Percentiles rank a stretch among this genome's conserved stretches.
phyloP scores from a whole-genome alignment of 78 protist species.

The Bodo saltans region DNA sequence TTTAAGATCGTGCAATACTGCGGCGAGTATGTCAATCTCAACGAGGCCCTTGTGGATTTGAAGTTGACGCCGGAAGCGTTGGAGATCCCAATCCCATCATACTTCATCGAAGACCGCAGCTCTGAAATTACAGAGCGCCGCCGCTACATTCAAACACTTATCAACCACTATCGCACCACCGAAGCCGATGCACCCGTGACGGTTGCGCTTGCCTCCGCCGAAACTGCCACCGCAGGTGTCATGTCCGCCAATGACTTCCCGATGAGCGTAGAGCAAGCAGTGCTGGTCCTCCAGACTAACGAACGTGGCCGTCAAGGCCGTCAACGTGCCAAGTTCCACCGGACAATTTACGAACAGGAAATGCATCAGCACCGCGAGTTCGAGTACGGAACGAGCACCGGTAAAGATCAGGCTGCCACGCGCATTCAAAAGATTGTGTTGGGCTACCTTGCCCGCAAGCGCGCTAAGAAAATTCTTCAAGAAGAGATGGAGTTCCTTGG shows the following conservation, averaged over 20 bases:
- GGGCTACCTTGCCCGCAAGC: slow-evolving; percentile 40
- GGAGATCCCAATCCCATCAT: slow-evolving; percentile 45
- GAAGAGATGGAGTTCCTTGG: slow-evolving; percentile 60
- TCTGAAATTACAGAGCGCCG: background rate
- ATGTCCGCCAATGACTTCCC: background rate
- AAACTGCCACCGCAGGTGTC: background rate
- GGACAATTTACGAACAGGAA: slow-evolving; percentile 28
- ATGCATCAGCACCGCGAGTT: slow-evolving; percentile 12
- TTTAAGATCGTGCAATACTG: background rate
- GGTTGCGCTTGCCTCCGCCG: background rate
- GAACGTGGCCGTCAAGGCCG: slow-evolving; percentile 64
- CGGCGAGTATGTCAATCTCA: slow-evolving; percentile 35
- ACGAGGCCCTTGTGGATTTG: slow-evolving; percentile 57
- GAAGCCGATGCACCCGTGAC: background rate
- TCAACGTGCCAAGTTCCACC: slow-evolving; percentile 39
- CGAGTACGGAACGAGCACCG: slow-evolving; percentile 14
- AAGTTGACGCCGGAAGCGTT: slow-evolving; percentile 51
- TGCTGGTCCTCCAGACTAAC: slow-evolving; percentile 38
- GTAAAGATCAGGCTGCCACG: slow-evolving; percentile 19
- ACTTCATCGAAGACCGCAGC: background rate
- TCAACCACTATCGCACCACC: background rate
- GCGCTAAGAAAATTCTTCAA: background rate
- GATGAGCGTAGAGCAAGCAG: slow-evolving; percentile 26
- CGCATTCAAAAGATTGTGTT: slow-evolving; percentile 17
- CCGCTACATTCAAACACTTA: background rate